Base-by-base conservation (phyloP, 306 rosid species). In the Herpetospermum pedunculosum region DNA sequence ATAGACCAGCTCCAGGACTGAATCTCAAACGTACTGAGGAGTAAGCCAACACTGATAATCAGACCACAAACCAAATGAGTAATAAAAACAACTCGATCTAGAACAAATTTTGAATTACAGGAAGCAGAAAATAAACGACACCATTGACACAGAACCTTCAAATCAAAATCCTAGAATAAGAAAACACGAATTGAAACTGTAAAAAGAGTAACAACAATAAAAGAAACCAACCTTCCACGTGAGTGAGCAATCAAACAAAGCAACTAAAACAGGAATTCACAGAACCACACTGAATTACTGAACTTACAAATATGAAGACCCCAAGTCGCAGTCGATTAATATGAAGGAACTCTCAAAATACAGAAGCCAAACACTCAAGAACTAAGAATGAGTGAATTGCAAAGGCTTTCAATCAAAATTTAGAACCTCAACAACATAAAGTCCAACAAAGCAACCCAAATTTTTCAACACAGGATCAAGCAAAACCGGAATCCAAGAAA, bases 401-500 rank as follows among this genome's bases (percentile, higher is more conserved):
- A 35, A 26, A 67, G 25, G 53, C 8, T 67, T 12, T 41, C 35
- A 44, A 40, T n/a, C 54, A 74, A 57, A 23, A 46, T 35, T 30
- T 19, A 73, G 58, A 73, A 52, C 23, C 25, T 19, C 44, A 32
- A 35, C 68, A 41, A 16, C 47, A 40, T 4, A 26, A 64, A 57
- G 52, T 25, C 68, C 69, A 58, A 74, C 8, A 74, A 57, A 58
- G 30, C 40, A 21, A 74, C 40, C 41, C 34, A 40, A 48, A 0
- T 12, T 74, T 57, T 57, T 57, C 70, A 37, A 34, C 50, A 55
- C 37, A 57, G n/a, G 50, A 34, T 32, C 32, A n/a, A 8, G 55
- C 3, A 40, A 46, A 7, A 18, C 69, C 28, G 55, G 70, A 74
- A 74, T 74, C 53, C 69, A 41, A 74, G 77, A 16, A 74, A 74